Base-by-base conservation (phyloP, 345 rosid genomes). In the Sisymbrium irio region DNA sequence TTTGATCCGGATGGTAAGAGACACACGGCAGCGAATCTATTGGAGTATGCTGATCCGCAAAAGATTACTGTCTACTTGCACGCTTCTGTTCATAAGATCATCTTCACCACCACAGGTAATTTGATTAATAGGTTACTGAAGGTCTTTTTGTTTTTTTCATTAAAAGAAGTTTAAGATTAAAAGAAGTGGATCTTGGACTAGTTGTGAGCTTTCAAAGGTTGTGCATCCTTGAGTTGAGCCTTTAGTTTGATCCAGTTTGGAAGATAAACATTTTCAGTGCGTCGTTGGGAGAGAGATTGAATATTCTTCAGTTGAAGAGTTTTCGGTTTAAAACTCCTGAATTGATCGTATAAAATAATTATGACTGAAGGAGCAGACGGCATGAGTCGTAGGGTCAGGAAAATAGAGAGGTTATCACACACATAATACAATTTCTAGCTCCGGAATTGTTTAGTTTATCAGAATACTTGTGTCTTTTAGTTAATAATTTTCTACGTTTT, bases 21-120 rank as follows among this genome's bases (percentile, higher is more conserved):
- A 36, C 63, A 18, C 28, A 17, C 63, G 44, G 63, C 63, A 6
- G 63, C 63, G 27, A 11, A 58, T 5, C 28, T 58, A 12, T 35
- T 58, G 44, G 63, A 58, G 63, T 58, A 58, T 58, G 63, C 63
- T 58, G 28, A 58, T 36, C 63, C 45, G 10, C 9, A 58, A 19
- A 58, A 10, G 63, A 58, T 36, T 36, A 36, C 44, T 58, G 63
- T 58, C 28, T 58, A 58, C 44, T 36, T 58, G 63, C 27, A 18
- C 9, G 63, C 63, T 18, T 35, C 63, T 35, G 63, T 9, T 58
- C 45, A 58, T 35, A 58, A 58, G 63, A 58, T 58, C n/a, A 15
- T 58, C 63, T 58, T 58, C 63, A 58, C 44, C 63, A 58, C 63
- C 63, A 36, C 27, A 36, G 63, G 63, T 58, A 36, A 35, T 25